A percentile compares a stretch with the other conserved stretches of the same genome.
These are phyloP conservation scores for Carnegiea gigantea DNA, from an alignment of 179 eudicot genomes.

Conservation along the genomic window DNA sequence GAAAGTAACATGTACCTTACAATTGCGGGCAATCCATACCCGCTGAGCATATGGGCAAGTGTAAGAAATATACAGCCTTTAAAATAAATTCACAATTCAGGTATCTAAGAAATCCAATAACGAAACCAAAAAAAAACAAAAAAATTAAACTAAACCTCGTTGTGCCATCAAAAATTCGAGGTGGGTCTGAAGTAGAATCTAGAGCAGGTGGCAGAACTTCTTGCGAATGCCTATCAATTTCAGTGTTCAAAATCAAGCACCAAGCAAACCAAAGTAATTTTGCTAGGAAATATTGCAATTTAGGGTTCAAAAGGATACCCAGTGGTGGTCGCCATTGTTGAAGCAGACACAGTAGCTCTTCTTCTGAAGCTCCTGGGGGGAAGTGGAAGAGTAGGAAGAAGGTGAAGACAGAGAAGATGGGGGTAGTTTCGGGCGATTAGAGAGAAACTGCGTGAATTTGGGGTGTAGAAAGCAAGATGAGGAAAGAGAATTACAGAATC, in stretches of 20 bases:
- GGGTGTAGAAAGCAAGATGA: neutral
- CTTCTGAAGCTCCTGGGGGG: neutral
- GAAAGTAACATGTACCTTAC: constrained; percentile 41
- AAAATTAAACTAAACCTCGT: constrained; percentile 41
- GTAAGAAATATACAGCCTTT: constrained; percentile 71
- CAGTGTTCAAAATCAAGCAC: neutral
- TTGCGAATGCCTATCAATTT: constrained; percentile 32
- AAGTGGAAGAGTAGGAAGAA: neutral
- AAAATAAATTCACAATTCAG: constrained; percentile 7
- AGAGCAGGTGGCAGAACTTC: constrained; percentile 61
- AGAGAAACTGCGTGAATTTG: constrained; percentile 3
- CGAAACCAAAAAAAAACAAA: neutral
- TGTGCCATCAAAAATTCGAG: constrained; percentile 74
- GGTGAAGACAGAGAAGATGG: constrained; percentile 11
- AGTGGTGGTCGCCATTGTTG: constrained; percentile 9
- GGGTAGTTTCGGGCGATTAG: neutral
- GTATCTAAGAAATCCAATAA: neutral
- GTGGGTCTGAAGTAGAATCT: constrained; percentile 72
- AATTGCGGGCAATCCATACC: constrained; percentile 71
- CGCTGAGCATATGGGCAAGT: constrained; percentile 79
- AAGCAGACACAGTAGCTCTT: constrained; percentile 14
- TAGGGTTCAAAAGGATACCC: constrained; percentile 3
- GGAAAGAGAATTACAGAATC: constrained; percentile 2
- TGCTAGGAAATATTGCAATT: neutral
- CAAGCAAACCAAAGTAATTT: neutral